Percentiles rank a stretch among this genome's conserved stretches.
phyloP scores from a whole-genome alignment of 257 asterid species.

The Thymus mandschuricus region DNA sequence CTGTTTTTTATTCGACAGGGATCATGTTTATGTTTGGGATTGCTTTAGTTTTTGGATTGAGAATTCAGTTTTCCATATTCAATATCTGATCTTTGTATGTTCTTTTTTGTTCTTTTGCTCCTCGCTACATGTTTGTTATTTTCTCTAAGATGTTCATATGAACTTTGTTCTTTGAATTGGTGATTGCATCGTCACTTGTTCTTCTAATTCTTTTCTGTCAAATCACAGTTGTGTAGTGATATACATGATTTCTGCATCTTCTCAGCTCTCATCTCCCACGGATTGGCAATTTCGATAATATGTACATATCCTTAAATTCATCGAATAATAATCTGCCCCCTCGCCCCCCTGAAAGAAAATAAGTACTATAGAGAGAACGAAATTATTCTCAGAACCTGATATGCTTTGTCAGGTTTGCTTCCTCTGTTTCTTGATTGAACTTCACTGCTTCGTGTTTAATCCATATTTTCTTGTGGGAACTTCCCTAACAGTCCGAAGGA shows the following conservation, averaged over 20 bases:
- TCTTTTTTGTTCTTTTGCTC: neutral
- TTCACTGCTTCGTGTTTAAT: neutral
- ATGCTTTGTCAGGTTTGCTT: conserved; percentile 14
- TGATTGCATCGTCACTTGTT: neutral
- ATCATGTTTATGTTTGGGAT: neutral
- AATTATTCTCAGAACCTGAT: neutral
- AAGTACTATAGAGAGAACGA: neutral
- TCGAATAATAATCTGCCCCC: neutral
- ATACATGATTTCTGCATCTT: conserved; percentile 1
- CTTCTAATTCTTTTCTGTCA: neutral
- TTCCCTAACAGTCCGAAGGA: conserved; percentile 2
- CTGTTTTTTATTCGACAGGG: neutral
- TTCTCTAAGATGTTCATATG: neutral
- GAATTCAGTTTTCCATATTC: neutral
- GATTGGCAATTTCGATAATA: neutral
- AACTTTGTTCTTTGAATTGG: neutral
- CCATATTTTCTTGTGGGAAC: neutral
- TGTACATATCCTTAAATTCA: neutral
- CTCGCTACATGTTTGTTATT: neutral
- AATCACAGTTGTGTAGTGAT: neutral
- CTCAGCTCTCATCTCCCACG: neutral
- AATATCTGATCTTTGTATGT: neutral
- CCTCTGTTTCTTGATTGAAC: neutral
- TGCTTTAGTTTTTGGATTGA: neutral
- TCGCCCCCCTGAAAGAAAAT: neutral